Evolutionary conservation across 2,329 filamentous ascomycete species (phyloP), one percentile per base, ranked within the genome.

Genomic region (Coniella vitis): DNA sequence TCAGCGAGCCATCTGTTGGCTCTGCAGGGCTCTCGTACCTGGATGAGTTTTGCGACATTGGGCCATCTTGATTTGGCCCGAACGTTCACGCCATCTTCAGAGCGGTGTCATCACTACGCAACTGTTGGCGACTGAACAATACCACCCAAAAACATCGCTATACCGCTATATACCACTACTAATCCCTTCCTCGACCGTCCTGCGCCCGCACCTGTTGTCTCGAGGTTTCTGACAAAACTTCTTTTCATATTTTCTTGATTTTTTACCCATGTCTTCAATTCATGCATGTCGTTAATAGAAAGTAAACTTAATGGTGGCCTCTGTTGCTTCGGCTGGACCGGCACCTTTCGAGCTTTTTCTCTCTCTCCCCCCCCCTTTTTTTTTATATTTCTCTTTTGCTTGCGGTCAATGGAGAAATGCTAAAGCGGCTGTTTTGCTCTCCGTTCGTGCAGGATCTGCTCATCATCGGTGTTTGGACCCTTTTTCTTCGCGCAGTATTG

Each of bases 241-340:
- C 29, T 32, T 43, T 34, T 34, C 21, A 31, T 31, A 34, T 36
- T 51, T 29, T 29, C n/a, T n/a, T n/a, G n/a, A n/a, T n/a, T 29
- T 10, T 29, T 29, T 29, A 29, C 10, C 25, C 10, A 29, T 29
- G 10, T 5, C 25, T 29, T 50, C 32, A 38, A 40, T 53, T 53
- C 48, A 37, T 39, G 19, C 38, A 29, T 53, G 48, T 51, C 38
- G 9, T 46, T 51, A 8, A 41, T 29, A 45, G 38, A 36, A 41
- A 38, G 34, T 35, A 22, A 50, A 17, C 35, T 47, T 49, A 47
- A 42, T 51, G 48, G 43, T 42, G 40, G 48, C 44, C 42, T 49
- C 29, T 40, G 47, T 39, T 47, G 47, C 48, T 53, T 47, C 51
- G 51, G 51, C 51, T 51, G 51, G 51, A 53, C 51, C 51, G 51